Conservation (phyloP, 2,329 filamentous ascomycete genomes). For the Lecanicillium sp. region DNA sequence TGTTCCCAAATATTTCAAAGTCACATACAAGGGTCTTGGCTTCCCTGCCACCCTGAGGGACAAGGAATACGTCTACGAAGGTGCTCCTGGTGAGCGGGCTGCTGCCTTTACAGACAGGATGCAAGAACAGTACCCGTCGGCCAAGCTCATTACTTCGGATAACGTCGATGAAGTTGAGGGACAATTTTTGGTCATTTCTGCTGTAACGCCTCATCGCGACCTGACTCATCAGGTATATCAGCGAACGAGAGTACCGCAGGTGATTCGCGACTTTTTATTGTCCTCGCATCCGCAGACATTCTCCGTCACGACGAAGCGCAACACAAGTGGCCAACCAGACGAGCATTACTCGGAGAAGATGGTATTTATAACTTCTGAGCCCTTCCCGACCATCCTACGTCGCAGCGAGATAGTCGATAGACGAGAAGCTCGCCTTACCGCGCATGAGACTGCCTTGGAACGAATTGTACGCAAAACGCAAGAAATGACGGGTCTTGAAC, state of each 20-base stretch:
- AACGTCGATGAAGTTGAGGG: slow-evolving; percentile 76
- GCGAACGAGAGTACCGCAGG: slow-evolving; percentile 72
- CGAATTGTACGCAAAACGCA: slow-evolving; percentile 84
- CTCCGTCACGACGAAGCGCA: slow-evolving; percentile 65
- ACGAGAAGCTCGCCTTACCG: slow-evolving; percentile 57
- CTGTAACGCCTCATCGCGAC: slow-evolving; percentile 76
- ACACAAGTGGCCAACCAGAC: slow-evolving; percentile 57
- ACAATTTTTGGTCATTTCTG: slow-evolving; percentile 77
- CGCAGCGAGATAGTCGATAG: slow-evolving; percentile 74
- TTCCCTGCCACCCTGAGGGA: slow-evolving; percentile 76
- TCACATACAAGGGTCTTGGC: slow-evolving; percentile 80
- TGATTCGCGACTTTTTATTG: slow-evolving; percentile 79
- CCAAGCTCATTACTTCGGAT: slow-evolving; percentile 66
- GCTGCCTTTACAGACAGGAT: slow-evolving; percentile 82
- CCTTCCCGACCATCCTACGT: slow-evolving; percentile 84
- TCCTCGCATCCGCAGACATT: slow-evolving; percentile 71
- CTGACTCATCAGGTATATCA: slow-evolving; percentile 78
- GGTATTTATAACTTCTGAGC: slow-evolving; percentile 72
- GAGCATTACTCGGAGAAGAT: slow-evolving; percentile 78
- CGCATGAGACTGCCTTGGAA: slow-evolving; percentile 83
- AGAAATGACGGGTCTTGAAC: slow-evolving; percentile 71
- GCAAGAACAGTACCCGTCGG: slow-evolving; percentile 81
- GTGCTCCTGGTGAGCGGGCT: slow-evolving; percentile 65
- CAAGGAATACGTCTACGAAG: slow-evolving; percentile 90
- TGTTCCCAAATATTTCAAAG: slow-evolving; percentile 82